phyloP scores from a whole-genome alignment of 1,284 basidiomycete species.

The Butyriboletus regius region DNA sequence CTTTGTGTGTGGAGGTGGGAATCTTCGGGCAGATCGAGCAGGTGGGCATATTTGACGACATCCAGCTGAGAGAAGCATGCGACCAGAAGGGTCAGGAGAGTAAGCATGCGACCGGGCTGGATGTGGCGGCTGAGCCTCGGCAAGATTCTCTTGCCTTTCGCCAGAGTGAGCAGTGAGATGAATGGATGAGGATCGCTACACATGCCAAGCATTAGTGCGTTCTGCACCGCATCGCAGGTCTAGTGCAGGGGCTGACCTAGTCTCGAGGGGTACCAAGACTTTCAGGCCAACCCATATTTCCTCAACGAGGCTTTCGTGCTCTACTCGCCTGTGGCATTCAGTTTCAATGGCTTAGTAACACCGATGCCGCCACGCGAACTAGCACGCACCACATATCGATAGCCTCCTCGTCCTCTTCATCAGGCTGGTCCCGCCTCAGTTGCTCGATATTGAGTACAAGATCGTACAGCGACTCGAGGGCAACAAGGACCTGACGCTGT shows the following conservation, averaged over 20 bases:
- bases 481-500: constrained; percentile 69
- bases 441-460: constrained; percentile 81
- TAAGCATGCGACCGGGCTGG: constrained; percentile 71
- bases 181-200: constrained; percentile 89
- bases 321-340: constrained; percentile 43
- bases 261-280: constrained; percentile 86
- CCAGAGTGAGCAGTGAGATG: constrained; percentile 79
- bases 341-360: neutral
- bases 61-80: constrained; percentile 92
- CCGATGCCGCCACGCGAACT: neutral
- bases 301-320: constrained; percentile 60
- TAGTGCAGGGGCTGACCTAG: constrained; percentile 49
- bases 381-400: constrained; percentile 47
- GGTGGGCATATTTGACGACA: constrained; percentile 68
- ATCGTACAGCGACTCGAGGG: constrained; percentile 84
- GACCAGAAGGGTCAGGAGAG: constrained; percentile 83
- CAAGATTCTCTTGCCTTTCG: constrained; percentile 90
- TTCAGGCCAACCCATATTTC: constrained; percentile 76
- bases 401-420: constrained; percentile 52
- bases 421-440: constrained; percentile 71
- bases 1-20: constrained; percentile 24
- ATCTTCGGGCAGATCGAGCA: constrained; percentile 65
- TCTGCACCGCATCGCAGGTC: neutral
- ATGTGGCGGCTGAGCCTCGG: constrained; percentile 87
- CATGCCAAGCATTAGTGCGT: constrained; percentile 3